A percentile compares a stretch with the other conserved stretches of the same genome.
phyloP scores from a whole-genome alignment of 805 yeast genomes.

The Sugiyamaella qingdaonensis region DNA sequence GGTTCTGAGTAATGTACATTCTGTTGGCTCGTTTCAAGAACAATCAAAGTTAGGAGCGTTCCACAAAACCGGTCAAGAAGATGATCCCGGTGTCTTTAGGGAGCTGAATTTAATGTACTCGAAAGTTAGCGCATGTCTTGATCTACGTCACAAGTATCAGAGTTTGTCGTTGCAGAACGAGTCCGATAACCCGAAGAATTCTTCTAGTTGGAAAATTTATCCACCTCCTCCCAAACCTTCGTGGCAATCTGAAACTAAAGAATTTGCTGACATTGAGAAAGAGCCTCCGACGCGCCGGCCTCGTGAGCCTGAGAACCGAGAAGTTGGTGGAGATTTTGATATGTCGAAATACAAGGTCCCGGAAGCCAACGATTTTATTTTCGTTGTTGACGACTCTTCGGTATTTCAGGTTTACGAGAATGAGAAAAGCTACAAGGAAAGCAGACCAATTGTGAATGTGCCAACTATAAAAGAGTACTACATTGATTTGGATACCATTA shows the following conservation, averaged over 20 bases:
- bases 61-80: conserved; percentile 19
- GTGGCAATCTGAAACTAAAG: conserved; percentile 60
- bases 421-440: conserved; percentile 24
- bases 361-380: conserved; percentile 41
- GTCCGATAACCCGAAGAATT: conserved; percentile 79
- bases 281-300: conserved; percentile 11
- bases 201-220: conserved; percentile 67
- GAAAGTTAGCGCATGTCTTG: conserved; percentile 50
- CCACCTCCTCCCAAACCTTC: conserved; percentile 95
- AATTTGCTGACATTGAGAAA: conserved; percentile 32
- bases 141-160: conserved; percentile 73
- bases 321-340: conserved; percentile 52
- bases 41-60: conserved; percentile 28
- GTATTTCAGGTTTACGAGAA: conserved; percentile 59
- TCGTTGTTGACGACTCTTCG: conserved; percentile 54
- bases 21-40: conserved; percentile 14
- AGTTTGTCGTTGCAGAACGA: conserved; percentile 66
- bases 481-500: conserved; percentile 70
- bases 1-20: not conserved
- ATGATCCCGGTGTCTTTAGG: conserved; percentile 31
- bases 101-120: conserved; percentile 36
- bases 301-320: conserved; percentile 10
- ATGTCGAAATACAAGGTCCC: conserved; percentile 56
- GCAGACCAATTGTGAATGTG: conserved; percentile 44
- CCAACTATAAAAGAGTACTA: conserved; percentile 88